phyloP scores from a whole-genome alignment of 176 grass and related monocot genomes.

The Carex parvula region DNA sequence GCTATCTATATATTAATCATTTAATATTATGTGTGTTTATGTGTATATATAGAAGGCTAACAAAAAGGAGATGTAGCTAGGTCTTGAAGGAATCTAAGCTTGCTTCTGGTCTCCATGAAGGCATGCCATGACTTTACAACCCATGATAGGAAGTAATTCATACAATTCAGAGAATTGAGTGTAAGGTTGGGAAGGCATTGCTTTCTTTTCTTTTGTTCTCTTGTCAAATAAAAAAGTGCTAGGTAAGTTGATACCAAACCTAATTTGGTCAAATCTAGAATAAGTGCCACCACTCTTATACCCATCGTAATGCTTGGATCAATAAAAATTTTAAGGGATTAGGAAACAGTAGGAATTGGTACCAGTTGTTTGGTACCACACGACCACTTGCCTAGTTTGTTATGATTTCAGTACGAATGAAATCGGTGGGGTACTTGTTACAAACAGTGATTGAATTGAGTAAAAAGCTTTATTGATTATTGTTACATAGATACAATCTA shows the following conservation, averaged over 20 bases:
- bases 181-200: conserved; percentile 23
- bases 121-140: conserved; percentile 16
- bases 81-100: conserved; percentile 2
- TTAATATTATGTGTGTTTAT: not conserved
- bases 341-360: not conserved
- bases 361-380: not conserved
- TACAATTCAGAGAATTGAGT: conserved; percentile 11
- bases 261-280: not conserved
- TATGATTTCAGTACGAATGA: no score
- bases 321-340: not conserved
- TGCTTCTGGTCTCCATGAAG: not conserved
- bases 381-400: no score
- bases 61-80: not conserved
- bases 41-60: not conserved
- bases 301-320: not conserved
- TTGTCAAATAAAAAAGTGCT: conserved; percentile 1
- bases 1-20: not conserved
- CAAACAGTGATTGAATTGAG: no score
- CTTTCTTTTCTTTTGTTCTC: not conserved
- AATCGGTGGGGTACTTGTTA: no score
- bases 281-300: no score
- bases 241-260: not conserved
- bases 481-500: no score
- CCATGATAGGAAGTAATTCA: not conserved
- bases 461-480: no score